Evolutionary conservation across 257 asterid species (phyloP).

Genomic region (Paulownia fortunei): DNA sequence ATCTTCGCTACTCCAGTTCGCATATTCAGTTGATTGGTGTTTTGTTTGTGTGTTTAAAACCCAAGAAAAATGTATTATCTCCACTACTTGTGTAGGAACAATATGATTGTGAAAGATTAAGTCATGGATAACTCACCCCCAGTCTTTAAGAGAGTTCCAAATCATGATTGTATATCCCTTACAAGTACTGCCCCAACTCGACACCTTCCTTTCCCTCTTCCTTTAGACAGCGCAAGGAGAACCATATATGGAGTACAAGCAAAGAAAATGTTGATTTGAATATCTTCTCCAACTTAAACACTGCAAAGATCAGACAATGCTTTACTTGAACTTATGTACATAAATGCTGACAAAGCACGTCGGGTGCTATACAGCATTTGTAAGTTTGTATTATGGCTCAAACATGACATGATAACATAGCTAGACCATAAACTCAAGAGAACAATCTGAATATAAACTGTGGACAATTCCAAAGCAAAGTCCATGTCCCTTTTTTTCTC

Average conservation of each 20-base stretch:
- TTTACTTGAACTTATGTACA: too few relatives aligned
- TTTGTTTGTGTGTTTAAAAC: too few relatives aligned
- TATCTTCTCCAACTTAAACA: constrained; percentile 81
- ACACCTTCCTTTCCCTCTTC: constrained; percentile 80
- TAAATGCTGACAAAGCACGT: background rate
- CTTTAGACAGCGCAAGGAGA: constrained; percentile 72
- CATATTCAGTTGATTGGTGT: too few relatives aligned
- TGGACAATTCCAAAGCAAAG: background rate
- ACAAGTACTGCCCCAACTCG: constrained; percentile 74
- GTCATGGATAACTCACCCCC: constrained; percentile 76
- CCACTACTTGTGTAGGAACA: too few relatives aligned
- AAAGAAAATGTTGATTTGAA: constrained; percentile 73
- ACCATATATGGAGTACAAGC: constrained; percentile 84
- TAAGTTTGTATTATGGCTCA: too few relatives aligned
- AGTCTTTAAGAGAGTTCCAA: constrained; percentile 72
- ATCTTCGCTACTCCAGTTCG: too few relatives aligned
- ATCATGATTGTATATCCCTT: constrained; percentile 76
- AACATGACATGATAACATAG: background rate
- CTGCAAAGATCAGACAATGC: constrained; percentile 42
- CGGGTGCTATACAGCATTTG: too few relatives aligned
- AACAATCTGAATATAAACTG: background rate
- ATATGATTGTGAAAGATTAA: too few relatives aligned
- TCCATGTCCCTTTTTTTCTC: too few relatives aligned
- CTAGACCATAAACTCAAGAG: background rate
- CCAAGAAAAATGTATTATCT: too few relatives aligned